A percentile compares a stretch with the other conserved stretches of the same genome.
phyloP scores from a whole-genome alignment of 2,329 filamentous ascomycete species.

The Diaporthe citri region DNA sequence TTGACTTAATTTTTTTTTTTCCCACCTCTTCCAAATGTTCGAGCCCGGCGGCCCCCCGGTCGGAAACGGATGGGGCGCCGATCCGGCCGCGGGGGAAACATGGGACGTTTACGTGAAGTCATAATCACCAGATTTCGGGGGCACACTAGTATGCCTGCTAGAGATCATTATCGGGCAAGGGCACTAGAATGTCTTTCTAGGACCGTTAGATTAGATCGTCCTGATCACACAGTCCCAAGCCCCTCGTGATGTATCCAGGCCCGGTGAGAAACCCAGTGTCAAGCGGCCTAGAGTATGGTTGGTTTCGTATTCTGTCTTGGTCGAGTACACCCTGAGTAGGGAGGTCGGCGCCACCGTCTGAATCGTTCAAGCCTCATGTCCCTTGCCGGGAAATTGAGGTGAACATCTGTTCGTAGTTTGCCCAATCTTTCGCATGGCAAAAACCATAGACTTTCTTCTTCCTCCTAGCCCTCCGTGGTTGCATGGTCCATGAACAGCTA shows the following conservation, averaged over 20 bases:
- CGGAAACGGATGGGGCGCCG: constrained; percentile 28
- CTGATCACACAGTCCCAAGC: not conserved
- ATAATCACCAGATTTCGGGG: constrained; percentile 29
- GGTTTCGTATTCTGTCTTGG: constrained; percentile 27
- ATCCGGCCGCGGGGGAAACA: constrained; percentile 23
- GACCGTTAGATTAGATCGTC: constrained; percentile 1
- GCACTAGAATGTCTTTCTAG: not conserved
- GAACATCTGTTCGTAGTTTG: constrained; percentile 7
- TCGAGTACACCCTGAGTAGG: not conserved
- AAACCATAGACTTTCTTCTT: not conserved
- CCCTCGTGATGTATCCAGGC: not conserved
- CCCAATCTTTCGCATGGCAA: not conserved
- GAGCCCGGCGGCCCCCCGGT: constrained; percentile 8
- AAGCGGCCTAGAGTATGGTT: constrained; percentile 8
- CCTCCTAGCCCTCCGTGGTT: not conserved
- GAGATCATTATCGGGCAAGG: constrained; percentile 7
- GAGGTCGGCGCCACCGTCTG: constrained; percentile 12
- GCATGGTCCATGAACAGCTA: constrained; percentile 8
- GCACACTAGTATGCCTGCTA: constrained; percentile 22
- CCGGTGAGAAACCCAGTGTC: constrained; percentile 3
- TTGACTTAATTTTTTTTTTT: too few relatives aligned
- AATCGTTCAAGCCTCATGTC: constrained; percentile 19
- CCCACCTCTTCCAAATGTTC: not conserved
- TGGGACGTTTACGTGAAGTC: constrained; percentile 18
- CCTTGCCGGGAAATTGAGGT: constrained; percentile 25